phyloP scores from a whole-genome alignment of 2,329 filamentous ascomycete genomes.

The Colletotrichum musae region DNA sequence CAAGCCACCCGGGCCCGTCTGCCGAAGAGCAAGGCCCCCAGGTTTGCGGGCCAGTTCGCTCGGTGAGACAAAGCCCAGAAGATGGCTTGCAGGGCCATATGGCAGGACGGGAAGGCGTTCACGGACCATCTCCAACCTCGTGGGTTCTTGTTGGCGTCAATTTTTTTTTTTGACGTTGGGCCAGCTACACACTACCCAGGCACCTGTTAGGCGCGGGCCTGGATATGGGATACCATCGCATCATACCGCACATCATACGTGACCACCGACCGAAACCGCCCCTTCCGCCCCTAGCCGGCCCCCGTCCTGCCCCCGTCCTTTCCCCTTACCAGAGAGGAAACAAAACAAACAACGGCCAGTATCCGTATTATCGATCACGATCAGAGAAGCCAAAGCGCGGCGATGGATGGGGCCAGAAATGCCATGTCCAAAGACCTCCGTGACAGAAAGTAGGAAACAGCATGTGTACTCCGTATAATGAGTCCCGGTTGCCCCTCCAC shows the following conservation, averaged over 20 bases:
- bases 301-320: background rate
- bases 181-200: background rate
- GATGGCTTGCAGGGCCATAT: background rate
- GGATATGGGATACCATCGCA: constrained; percentile 8
- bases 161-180: background rate
- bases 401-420: background rate
- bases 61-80: constrained; percentile 14
- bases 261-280: constrained; percentile 3
- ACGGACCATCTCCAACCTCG: constrained; percentile 25
- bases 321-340: constrained; percentile 8
- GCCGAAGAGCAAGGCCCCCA: background rate
- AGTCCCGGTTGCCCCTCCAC: constrained; percentile 28
- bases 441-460: background rate
- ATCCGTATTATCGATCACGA: background rate
- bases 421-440: background rate
- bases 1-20: background rate
- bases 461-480: background rate
- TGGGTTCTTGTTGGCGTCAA: constrained; percentile 3
- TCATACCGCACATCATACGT: constrained; percentile 19
- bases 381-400: constrained; percentile 11
- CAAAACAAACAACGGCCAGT: constrained; percentile 23
- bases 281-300: background rate
- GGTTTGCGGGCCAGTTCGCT: constrained; percentile 9
- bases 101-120: background rate
- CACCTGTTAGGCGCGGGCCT: constrained; percentile 6